Conservation (phyloP, 768 basidiomycete species). For the Tephrocybe sp. region DNA sequence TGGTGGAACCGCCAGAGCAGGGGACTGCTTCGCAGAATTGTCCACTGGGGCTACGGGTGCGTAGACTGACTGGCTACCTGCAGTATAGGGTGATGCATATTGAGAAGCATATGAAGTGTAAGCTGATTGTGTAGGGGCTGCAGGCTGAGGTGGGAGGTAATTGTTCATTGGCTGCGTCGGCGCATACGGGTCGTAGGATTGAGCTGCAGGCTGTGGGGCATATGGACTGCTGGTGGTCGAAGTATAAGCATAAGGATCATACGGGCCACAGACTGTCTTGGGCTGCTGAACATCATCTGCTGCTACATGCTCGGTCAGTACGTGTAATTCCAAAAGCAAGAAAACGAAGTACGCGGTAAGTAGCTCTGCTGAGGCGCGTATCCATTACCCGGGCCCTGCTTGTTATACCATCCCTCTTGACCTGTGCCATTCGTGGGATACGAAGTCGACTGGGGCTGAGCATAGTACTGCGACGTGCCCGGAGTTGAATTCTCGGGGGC, state of each 20-base stretch:
- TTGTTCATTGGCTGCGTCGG: constrained; percentile 14
- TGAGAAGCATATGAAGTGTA: constrained; percentile 21
- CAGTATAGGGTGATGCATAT: constrained; percentile 17
- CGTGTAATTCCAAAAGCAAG: neutral
- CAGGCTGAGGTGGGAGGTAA: constrained; percentile 7
- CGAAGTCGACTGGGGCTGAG: constrained; percentile 14
- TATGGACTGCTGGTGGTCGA: constrained; percentile 19
- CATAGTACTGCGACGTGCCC: constrained; percentile 19
- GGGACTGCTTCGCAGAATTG: neutral
- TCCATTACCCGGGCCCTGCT: constrained; percentile 21
- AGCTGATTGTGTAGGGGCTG: constrained; percentile 1
- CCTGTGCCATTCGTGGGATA: constrained; percentile 7
- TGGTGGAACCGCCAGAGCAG: constrained; percentile 12
- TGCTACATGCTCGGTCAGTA: constrained; percentile 5
- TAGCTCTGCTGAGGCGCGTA: constrained; percentile 20
- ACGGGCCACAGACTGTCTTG: constrained; percentile 11
- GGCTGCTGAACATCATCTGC: constrained; percentile 8
- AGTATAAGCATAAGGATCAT: constrained; percentile 40
- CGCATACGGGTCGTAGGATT: constrained; percentile 24
- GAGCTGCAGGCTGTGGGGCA: constrained; percentile 11
- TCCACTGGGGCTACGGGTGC: constrained; percentile 8
- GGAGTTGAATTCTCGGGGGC: neutral
- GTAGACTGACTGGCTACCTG: constrained; percentile 7
- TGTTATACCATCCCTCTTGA: constrained; percentile 29
- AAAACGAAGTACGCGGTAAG: constrained; percentile 7